Conservation (phyloP, 345 rosid species). For the Populus nigra region DNA sequence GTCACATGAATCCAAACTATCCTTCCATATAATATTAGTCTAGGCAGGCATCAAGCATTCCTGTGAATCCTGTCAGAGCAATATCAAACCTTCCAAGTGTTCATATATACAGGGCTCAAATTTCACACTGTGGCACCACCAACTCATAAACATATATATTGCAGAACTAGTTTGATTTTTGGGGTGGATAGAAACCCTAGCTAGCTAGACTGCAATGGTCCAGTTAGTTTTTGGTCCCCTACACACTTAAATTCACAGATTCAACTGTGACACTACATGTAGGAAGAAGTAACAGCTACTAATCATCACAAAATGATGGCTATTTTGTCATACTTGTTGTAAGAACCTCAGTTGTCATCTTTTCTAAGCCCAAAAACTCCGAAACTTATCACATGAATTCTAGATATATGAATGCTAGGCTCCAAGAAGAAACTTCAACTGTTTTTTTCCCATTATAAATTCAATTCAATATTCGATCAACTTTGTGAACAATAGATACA, state of each 20-base stretch:
- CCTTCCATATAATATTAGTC: not conserved
- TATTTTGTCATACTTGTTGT: conserved; percentile 32
- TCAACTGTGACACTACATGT: not conserved
- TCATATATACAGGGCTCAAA: not conserved
- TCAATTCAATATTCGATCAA: not conserved
- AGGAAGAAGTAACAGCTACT: conserved; percentile 29
- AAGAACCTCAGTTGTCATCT: conserved; percentile 17
- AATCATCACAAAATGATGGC: conserved; percentile 49
- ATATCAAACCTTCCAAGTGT: not conserved
- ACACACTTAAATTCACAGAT: not conserved
- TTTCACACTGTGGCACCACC: not conserved
- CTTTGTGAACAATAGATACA: not conserved
- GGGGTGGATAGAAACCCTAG: not conserved
- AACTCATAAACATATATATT: not conserved
- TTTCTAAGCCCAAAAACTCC: not conserved
- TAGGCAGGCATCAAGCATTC: not conserved
- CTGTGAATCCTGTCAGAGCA: not conserved
- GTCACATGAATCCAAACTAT: conserved; percentile 5
- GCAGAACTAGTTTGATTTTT: not conserved
- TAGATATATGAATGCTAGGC: not conserved
- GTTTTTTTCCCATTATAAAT: not conserved
- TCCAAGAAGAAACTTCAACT: conserved; percentile 19
- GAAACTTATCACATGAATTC: not conserved
- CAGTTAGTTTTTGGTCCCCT: conserved; percentile 23
- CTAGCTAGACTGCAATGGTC: not conserved